Evolutionary conservation across 495 filamentous ascomycete species (phyloP).

Genomic region (Glarea lozoyensis): DNA sequence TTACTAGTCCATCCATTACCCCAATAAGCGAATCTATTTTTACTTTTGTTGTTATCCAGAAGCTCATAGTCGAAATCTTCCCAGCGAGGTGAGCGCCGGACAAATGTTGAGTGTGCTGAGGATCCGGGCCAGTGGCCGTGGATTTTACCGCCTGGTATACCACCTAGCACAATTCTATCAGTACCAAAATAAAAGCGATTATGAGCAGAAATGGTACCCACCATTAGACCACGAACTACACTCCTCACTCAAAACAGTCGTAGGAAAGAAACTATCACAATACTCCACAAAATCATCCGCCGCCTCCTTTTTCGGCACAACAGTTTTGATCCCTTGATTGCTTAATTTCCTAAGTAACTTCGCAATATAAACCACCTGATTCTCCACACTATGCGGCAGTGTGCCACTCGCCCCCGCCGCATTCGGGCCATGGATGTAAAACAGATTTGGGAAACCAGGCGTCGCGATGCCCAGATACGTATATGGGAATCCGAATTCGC

Average conservation of each 20-base stretch:
- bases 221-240: constrained; percentile 65
- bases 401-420: constrained; percentile 39
- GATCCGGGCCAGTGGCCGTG: constrained; percentile 58
- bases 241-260: constrained; percentile 50
- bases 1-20: constrained; percentile 33
- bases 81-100: constrained; percentile 53
- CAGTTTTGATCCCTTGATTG: constrained; percentile 48
- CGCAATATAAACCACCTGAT: constrained; percentile 46
- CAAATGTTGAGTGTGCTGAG: constrained; percentile 44
- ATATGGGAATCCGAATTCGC: no score
- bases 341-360: constrained; percentile 52
- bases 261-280: constrained; percentile 50
- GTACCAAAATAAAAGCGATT: background rate
- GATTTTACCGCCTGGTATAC: constrained; percentile 42
- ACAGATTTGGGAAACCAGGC: constrained; percentile 46
- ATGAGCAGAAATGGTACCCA: no score
- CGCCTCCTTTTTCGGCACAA: constrained; percentile 38
- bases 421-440: constrained; percentile 43
- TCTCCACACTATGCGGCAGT: constrained; percentile 41
- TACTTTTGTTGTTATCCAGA: constrained; percentile 23
- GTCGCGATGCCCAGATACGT: constrained; percentile 42
- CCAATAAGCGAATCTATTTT: constrained; percentile 34
- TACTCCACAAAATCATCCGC: constrained; percentile 56
- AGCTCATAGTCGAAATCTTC: constrained; percentile 63
- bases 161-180: constrained; percentile 26